phyloP scores from a whole-genome alignment of 1,284 basidiomycete genomes.

The Dichomitus squalens region DNA sequence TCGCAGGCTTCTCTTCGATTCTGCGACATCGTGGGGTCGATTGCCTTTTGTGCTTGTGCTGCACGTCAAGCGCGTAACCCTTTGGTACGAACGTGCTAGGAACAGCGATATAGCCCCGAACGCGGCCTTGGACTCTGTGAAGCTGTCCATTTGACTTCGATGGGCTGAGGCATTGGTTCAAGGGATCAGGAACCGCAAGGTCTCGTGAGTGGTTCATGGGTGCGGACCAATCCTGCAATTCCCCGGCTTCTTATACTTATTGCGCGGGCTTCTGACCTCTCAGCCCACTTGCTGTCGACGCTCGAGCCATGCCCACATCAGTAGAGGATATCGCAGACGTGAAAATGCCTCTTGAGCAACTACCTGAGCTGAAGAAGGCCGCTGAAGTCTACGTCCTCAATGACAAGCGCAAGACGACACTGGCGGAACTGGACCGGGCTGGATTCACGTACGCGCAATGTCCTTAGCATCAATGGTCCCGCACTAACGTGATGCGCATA shows the following conservation, averaged over 20 bases:
- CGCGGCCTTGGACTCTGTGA: not conserved
- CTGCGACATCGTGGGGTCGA: not conserved
- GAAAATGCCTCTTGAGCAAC: slow-evolving; percentile 14
- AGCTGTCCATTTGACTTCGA: slow-evolving; percentile 16
- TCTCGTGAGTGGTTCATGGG: slow-evolving; percentile 13
- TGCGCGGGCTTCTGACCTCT: slow-evolving; percentile 1
- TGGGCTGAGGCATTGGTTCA: no score
- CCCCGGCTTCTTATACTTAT: slow-evolving; percentile 1
- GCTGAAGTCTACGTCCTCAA: slow-evolving; percentile 26
- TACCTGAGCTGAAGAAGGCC: slow-evolving; percentile 10
- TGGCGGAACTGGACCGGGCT: slow-evolving; percentile 59
- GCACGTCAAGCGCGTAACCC: not conserved
- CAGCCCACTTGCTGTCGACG: not conserved
- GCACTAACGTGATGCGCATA: not conserved
- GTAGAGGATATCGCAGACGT: slow-evolving; percentile 20
- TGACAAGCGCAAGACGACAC: slow-evolving; percentile 48
- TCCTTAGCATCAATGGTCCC: slow-evolving; percentile 9
- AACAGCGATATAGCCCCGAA: slow-evolving; percentile 10
- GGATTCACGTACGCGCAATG: slow-evolving; percentile 45
- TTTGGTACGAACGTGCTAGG: slow-evolving; percentile 30
- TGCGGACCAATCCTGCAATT: not conserved
- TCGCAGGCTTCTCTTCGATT: no score
- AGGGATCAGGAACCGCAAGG: slow-evolving; percentile 9
- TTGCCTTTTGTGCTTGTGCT: not conserved
- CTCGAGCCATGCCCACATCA: slow-evolving; percentile 16